A percentile compares a stretch with the other conserved stretches of the same genome.
These are phyloP conservation scores for Hypoxylon sp. DNA, from an alignment of 2,329 filamentous ascomycete genomes.

Conservation along the genomic window DNA sequence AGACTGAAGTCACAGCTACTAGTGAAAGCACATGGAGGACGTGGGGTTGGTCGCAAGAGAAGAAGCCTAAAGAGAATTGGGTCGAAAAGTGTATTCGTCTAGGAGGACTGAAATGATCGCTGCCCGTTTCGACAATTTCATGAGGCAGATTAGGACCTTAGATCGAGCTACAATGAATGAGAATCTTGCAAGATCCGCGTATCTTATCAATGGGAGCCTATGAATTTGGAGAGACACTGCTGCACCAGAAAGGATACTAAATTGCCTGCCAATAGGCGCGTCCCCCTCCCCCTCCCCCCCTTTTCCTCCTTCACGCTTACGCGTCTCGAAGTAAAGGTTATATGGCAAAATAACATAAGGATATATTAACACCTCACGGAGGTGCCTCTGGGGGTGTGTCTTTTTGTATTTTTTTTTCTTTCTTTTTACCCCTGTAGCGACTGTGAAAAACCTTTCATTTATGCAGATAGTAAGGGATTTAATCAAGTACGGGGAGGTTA, in stretches of 20 bases:
- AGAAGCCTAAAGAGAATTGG: conserved; percentile 40
- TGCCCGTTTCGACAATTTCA: conserved; percentile 6
- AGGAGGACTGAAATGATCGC: conserved; percentile 33
- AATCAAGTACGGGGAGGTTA: too few relatives aligned
- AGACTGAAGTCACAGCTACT: conserved; percentile 37
- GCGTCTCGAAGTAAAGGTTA: too few relatives aligned
- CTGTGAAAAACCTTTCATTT: too few relatives aligned
- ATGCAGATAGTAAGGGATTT: too few relatives aligned
- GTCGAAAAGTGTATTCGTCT: conserved; percentile 39
- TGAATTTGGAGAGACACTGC: neutral
- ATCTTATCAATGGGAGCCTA: neutral
- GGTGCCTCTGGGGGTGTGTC: too few relatives aligned
- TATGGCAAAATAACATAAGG: too few relatives aligned
- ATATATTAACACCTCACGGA: too few relatives aligned
- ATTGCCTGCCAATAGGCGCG: neutral
- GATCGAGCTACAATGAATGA: conserved; percentile 4
- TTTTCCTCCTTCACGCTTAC: too few relatives aligned
- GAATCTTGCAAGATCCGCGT: conserved; percentile 11
- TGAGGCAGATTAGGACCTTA: conserved; percentile 36
- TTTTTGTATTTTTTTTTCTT: too few relatives aligned
- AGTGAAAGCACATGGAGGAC: conserved; percentile 46
- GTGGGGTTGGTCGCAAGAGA: conserved; percentile 43
- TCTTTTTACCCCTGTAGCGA: too few relatives aligned
- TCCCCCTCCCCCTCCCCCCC: too few relatives aligned
- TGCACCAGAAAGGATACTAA: neutral